phyloP scores from a whole-genome alignment of 192 early-diverging fungal genomes.

The Podila clonocystis region DNA sequence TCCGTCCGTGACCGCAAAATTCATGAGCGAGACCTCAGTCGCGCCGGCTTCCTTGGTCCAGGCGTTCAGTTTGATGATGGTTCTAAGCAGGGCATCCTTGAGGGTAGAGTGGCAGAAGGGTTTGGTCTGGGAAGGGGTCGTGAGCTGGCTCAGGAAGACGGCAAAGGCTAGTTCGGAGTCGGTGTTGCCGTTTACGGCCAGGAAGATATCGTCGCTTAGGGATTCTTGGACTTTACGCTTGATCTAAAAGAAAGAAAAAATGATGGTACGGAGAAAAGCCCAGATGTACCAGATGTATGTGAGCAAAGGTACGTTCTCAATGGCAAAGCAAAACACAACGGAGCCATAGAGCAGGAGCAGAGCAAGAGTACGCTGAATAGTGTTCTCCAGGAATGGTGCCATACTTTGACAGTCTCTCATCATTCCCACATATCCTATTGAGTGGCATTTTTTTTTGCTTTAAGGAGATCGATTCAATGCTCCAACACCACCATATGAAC shows the following conservation, averaged over 20 bases:
- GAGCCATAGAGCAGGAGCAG: not conserved
- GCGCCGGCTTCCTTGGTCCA: slow-evolving; percentile 72
- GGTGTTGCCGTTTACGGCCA: slow-evolving; percentile 79
- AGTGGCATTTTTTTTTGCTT: not conserved
- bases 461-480: too few relatives aligned
- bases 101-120: slow-evolving; percentile 67
- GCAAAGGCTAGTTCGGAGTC: slow-evolving; percentile 87
- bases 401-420: not conserved
- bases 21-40: slow-evolving; percentile 67
- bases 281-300: not conserved
- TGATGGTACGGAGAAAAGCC: not conserved
- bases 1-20: slow-evolving; percentile 86
- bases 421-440: not conserved
- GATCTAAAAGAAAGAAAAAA: slow-evolving; percentile 55
- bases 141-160: slow-evolving; percentile 76
- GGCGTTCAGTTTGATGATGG: slow-evolving; percentile 73
- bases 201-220: slow-evolving; percentile 72
- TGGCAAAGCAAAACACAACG: too few relatives aligned
- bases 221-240: slow-evolving; percentile 72
- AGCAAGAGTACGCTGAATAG: not conserved
- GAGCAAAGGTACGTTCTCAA: not conserved
- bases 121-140: slow-evolving; percentile 36
- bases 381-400: not conserved
- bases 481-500: too few relatives aligned
- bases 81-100: slow-evolving; percentile 72